Conservation (phyloP, 768 basidiomycete species). For the Strobilomyces dryophilus region DNA sequence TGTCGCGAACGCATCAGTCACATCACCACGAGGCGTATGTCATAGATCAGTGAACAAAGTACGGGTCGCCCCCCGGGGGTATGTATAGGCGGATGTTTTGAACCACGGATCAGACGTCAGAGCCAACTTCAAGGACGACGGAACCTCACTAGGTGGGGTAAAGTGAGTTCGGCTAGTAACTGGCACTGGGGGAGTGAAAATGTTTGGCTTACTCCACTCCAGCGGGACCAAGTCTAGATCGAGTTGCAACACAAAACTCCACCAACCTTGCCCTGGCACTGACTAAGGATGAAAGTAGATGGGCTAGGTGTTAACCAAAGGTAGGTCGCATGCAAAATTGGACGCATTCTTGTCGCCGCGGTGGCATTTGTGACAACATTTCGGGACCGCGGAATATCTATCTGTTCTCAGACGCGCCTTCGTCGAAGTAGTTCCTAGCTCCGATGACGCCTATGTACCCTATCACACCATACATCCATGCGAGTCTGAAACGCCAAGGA, state of each 20-base stretch:
- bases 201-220: no score
- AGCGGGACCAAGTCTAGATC: no score
- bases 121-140: background rate
- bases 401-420: background rate
- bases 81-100: background rate
- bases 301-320: no score
- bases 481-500: slow-evolving; percentile 9
- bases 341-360: background rate
- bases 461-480: background rate
- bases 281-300: no score
- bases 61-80: background rate
- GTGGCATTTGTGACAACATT: background rate
- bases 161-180: background rate
- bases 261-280: no score
- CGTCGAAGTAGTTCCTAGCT: background rate
- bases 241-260: no score
- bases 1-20: no score
- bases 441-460: background rate
- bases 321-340: background rate
- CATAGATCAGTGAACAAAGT: background rate
- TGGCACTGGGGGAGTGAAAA: no score
- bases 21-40: no score
- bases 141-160: background rate
- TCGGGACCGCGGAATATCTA: background rate
- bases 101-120: background rate